Evolutionary conservation across 2,329 filamentous ascomycete genomes (phyloP), one percentile per base, ranked within the genome.

Genomic region (Capronia americana): DNA sequence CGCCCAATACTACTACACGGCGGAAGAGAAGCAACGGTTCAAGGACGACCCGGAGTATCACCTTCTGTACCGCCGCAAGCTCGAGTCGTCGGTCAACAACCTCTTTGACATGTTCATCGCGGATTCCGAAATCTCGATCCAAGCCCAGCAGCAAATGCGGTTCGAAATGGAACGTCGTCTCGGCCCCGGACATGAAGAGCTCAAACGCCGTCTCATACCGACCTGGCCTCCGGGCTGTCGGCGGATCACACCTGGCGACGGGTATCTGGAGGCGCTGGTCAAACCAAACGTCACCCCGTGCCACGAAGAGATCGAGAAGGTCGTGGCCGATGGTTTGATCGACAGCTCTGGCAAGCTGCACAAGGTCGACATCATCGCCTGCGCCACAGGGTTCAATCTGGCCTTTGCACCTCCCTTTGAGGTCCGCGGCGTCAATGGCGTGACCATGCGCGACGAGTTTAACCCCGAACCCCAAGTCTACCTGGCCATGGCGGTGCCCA

Each of bases 221-320:
- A 64, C 69, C 8, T 74, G 68, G 57, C 51, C 64, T 14, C 65
- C 73, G 7, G 82, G 82, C 0, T 85, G 83, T 64, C 76, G 82
- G 17, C 76, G 83, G 1, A 70, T 83, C 20, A 84, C 83, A 0
- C 84, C 84, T 2, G 83, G 83, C 0, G 80, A 81, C 17, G 82
- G 83, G 0, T 85, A 83, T 71, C 79, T 86, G 10, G 81, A 85
- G 71, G 81, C 83, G 1, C 71, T 83, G 2, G 74, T 75, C 5
- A 58, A 81, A 41, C n/a, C 50, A 55, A 56, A 67, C n/a, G 68
- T 70, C 7, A 57, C 41, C 53, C 46, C 14, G 34, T 68, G 32
- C 10, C 72, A 76, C 2, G 77, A 78, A 1, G 75, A 79, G 0
- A 83, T 86, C 64, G 72, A 71, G 2, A 69, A 74, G 4, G 77